Evolutionary conservation across 768 basidiomycete genomes (phyloP).

Genomic region (Clavulina sp.): DNA sequence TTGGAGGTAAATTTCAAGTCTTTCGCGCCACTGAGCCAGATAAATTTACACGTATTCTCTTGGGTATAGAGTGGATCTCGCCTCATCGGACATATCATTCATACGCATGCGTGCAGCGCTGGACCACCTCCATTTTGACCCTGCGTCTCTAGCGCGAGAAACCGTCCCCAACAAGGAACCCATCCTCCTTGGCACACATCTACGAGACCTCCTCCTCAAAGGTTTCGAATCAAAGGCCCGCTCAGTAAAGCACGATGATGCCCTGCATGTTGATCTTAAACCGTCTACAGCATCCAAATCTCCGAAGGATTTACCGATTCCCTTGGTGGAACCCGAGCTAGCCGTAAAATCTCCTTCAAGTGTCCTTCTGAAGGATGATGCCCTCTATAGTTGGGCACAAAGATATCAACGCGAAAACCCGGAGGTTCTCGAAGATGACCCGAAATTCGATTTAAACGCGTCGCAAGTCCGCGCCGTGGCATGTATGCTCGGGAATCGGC

Average conservation of each 20-base stretch:
- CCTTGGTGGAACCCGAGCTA: slow-evolving; percentile 24
- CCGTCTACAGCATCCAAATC: too few relatives aligned
- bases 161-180: slow-evolving; percentile 20
- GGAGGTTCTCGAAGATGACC: slow-evolving; percentile 60
- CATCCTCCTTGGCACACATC: slow-evolving; percentile 48
- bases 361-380: slow-evolving; percentile 50
- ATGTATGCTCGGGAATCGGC: slow-evolving; percentile 61
- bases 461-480: slow-evolving; percentile 75
- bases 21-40: slow-evolving; percentile 6
- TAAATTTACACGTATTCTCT: slow-evolving; percentile 3
- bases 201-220: slow-evolving; percentile 53
- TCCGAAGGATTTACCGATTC: slow-evolving; percentile 18
- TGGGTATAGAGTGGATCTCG: slow-evolving; percentile 39
- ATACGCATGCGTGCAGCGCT: slow-evolving; percentile 58
- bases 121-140: slow-evolving; percentile 35
- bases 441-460: slow-evolving; percentile 46
- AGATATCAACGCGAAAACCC: slow-evolving; percentile 46
- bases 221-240: slow-evolving; percentile 24
- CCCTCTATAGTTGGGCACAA: slow-evolving; percentile 66
- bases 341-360: slow-evolving; percentile 30
- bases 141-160: slow-evolving; percentile 17
- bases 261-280: slow-evolving; percentile 7
- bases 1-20: slow-evolving; percentile 26
- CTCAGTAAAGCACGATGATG: neutral
- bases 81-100: slow-evolving; percentile 44